Evolutionary conservation across 1,139 yeast species (phyloP), one percentile per base, ranked within the genome.

Genomic region (Saccharomyces hybrid): DNA sequence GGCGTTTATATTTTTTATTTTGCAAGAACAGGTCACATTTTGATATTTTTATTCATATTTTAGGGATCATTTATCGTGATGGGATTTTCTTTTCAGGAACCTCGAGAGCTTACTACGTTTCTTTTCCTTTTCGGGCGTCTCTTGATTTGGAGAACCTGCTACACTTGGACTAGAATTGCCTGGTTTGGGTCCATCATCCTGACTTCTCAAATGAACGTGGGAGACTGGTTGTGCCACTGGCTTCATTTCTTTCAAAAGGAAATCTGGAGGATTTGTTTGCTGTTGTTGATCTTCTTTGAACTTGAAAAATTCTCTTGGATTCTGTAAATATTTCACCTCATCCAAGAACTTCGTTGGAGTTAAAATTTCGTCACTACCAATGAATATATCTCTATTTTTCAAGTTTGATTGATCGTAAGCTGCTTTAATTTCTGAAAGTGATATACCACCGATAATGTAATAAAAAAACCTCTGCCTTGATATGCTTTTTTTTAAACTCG

Each of bases 371-470:
- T 88, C 96, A 5, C 95, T 85, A 0, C 99, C 99, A 56, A 93
- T 75, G 57, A 85, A 82, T 31, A 93, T 79, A 59, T 89, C 96
- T 65, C 83, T 84, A 61, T 85, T 81, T 56, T 81, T 76, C 49
- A 78, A 71, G 20, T 74, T 70, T 5, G 89, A 79, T 50, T 90
- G 76, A 61, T 88, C 95, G 62, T 88, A 85, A 13, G 85, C 83
- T 5, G 89, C 78, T 56, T 95, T 79, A 47, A 87, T 73, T 68
- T 95, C 99, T 2, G 91, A 80, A 60, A 85, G 82, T 0, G 98
- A 89, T 46, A 88, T 73, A 9, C 99, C 99, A 25, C 99, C 99
- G 1, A 95, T 87, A 44, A 90, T 80, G 66, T 83, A 93, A 57
- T 90, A 82, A 62, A 91, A 81, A 7, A 91, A 77, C 50, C 93